Base-by-base conservation (phyloP, 179 eudicot genomes). In the Spinacia oleracea region DNA sequence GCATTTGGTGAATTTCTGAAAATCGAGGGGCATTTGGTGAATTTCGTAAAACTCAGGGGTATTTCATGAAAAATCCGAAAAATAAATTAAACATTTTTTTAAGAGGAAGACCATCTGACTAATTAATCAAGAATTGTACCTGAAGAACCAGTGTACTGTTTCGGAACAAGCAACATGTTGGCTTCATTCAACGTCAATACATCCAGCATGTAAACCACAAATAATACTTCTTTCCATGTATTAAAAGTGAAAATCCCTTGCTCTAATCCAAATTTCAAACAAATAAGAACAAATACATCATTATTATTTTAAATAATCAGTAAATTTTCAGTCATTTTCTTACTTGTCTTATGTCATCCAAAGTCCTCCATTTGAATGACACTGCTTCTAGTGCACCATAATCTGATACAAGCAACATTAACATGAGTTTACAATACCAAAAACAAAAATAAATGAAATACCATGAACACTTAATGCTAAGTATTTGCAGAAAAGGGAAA, bases 361-460 rank as follows among this genome's bases (percentile, higher is more conserved):
- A 82, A 74, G 75, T 80, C 84, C 82, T 95, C 98, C 98, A 95
- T 80, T 89, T 91, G 89, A 89, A 93, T 55, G 90, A 91, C 58
- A 89, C 88, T 42, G 87, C 75, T 34, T 90, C 92, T 72, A 79
- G 79, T 58, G 87, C 82, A 79, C 90, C 87, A 80, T 80, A 79
- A 59, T 93, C 98, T 93, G 84, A 62, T 42, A 18, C 62, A 71
- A 40, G 43, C 2, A 73, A 46, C 20, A 25, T 5, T 32, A 32
- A 76, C 40, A 21, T 40, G 31, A 74, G 60, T 38, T 53, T 23
- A 53, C 9, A 16, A 34, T 15, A 48, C n/a, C 25, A 27, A 16
- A 48, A 50, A 29, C 6, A 48, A 50, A n/a, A n/a, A n/a, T n/a
- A n/a, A n/a, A n/a, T n/a, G n/a, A n/a, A n/a, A n/a, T n/a, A n/a